Conservation (phyloP, 805 yeast species). For the Metschnikowia lochheadii region DNA sequence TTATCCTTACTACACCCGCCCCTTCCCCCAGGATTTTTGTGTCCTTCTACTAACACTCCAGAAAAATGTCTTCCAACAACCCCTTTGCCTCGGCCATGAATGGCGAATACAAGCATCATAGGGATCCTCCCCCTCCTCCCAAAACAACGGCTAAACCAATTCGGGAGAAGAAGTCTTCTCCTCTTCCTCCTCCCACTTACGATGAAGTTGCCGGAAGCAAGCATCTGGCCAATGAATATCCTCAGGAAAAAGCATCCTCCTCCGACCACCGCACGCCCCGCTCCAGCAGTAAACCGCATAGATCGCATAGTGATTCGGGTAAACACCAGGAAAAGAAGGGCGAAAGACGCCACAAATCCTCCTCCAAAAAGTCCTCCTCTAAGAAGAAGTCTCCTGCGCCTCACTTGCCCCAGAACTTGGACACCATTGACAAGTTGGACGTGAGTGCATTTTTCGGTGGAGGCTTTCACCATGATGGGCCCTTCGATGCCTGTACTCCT, state of each 20-base stretch:
- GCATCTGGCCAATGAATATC: constrained; percentile 42
- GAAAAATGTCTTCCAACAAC: constrained; percentile 44
- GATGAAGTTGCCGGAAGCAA: constrained; percentile 63
- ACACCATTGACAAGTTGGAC: constrained; percentile 91
- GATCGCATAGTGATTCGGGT: constrained; percentile 18
- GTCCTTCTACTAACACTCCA: constrained; percentile 9
- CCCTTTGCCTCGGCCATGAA: constrained; percentile 50
- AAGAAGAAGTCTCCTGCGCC: constrained; percentile 41
- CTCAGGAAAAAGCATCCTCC: constrained; percentile 44
- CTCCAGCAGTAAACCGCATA: constrained; percentile 16
- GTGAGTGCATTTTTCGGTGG: constrained; percentile 93
- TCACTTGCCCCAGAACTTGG: constrained; percentile 68
- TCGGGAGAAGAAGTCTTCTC: constrained; percentile 20
- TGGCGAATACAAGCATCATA: constrained; percentile 34
- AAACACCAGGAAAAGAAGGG: constrained; percentile 14
- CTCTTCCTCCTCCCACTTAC: constrained; percentile 58
- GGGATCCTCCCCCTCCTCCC: constrained; percentile 35
- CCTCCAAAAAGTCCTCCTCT: constrained; percentile 30
- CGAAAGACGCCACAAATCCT: constrained; percentile 14
- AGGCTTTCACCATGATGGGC: constrained; percentile 98
- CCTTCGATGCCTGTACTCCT: constrained; percentile 97
- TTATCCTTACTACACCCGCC: background rate
- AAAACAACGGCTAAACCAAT: constrained; percentile 6
- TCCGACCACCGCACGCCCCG: constrained; percentile 15
- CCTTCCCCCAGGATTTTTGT: background rate